Conservation (phyloP, 2,329 filamentous ascomycete genomes). For the Aspergillus tamarii region DNA sequence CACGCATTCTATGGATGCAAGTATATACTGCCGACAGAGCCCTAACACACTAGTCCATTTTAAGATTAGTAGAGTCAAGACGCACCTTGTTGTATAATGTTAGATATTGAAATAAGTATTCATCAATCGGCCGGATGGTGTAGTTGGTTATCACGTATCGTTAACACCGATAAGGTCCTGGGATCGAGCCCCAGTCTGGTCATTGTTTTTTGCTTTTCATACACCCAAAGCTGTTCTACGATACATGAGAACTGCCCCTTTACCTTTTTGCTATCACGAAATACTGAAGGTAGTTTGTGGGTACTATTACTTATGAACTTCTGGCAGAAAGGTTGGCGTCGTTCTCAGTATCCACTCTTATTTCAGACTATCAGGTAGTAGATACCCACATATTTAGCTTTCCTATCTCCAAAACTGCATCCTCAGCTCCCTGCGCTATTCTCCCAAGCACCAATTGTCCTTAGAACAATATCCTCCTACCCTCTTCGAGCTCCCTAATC, state of each 20-base stretch:
- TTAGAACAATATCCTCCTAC: slow-evolving; percentile 33
- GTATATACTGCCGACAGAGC: too few relatives aligned
- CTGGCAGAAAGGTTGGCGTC: neutral
- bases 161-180: slow-evolving; percentile 5
- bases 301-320: too few relatives aligned
- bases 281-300: neutral
- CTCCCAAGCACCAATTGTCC: neutral
- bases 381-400: neutral
- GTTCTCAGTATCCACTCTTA: too few relatives aligned
- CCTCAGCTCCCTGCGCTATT: neutral
- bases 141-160: slow-evolving; percentile 30
- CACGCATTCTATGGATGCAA: too few relatives aligned
- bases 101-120: neutral
- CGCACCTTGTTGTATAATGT: too few relatives aligned
- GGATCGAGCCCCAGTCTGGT: slow-evolving; percentile 1
- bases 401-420: neutral
- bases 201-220: neutral
- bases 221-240: neutral
- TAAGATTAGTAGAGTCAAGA: too few relatives aligned
- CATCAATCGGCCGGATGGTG: slow-evolving; percentile 33
- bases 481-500: slow-evolving; percentile 50
- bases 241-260: neutral
- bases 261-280: neutral
- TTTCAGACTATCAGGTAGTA: neutral
- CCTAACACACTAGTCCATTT: too few relatives aligned